Evolutionary conservation across 208 protist genomes (phyloP), one percentile per base, ranked within the genome.

Genomic region (Leishmania gerbilli): DNA sequence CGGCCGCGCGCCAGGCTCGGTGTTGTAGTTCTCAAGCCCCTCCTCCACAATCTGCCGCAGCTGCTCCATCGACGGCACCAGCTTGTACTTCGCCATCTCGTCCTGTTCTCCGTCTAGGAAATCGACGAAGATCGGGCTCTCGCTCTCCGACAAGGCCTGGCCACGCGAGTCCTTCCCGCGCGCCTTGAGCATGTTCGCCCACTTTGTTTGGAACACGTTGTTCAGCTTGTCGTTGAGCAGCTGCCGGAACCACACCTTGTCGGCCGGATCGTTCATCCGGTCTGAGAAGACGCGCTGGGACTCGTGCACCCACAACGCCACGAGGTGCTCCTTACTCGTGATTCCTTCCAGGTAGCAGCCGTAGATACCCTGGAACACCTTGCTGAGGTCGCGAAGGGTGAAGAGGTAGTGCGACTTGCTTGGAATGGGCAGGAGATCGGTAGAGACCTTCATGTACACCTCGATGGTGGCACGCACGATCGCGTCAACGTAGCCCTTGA

Each of bases 321-420:
- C 93, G 65, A 99, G 86, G 80, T 95, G 89, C 80, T 99, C 98
- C 90, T 96, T 97, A 81, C 92, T 95, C 64, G 97, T 95, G 72
- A 98, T 87, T n/a, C 91, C 91, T 83, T 97, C 91, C 37, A 97
- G 89, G 77, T 98, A 80, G 72, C 97, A 96, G 72, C 89, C 89
- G 84, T 99, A 93, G 74, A 99, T 93, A 67, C 99, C 99, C 84
- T 99, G 97, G 85, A 99, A 99, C 40, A 99, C 98, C 85, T 99
- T 99, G 84, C 93, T 97, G 56, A 99, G 90, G 86, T 99, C 99
- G 74, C 98, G 95, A 67, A 99, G 83, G 86, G 98, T 99, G 91
- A 99, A 99, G 42, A 99, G 85, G 86, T 99, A 99, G 91, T 99
- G 99, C 27, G 94, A 98, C 90, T 99, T 99, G 76, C 92, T 98